A percentile compares a stretch with the other conserved stretches of the same genome.
These are phyloP conservation scores for Solanum sejunctum DNA, from an alignment of 257 asterid species.

Conservation along the genomic window DNA sequence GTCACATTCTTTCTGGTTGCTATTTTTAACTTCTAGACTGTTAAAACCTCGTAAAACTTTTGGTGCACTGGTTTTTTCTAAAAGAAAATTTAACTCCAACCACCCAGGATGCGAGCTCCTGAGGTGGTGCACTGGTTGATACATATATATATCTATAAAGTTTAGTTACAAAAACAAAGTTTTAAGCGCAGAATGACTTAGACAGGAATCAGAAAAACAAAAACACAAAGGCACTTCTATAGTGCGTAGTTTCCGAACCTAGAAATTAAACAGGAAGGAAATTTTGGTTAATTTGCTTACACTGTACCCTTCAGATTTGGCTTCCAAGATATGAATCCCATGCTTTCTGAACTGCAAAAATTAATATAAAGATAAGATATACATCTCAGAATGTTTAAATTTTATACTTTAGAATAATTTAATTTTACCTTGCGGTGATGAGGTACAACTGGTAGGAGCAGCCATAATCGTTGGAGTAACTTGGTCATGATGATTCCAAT, in stretches of 20 bases:
- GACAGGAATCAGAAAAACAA: not conserved
- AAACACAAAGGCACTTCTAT: not conserved
- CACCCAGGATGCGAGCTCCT: too few species aligned
- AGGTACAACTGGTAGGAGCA: constrained; percentile 24
- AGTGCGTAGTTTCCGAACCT: not conserved
- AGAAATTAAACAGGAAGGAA: not conserved
- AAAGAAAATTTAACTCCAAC: too few species aligned
- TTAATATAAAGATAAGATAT: not conserved
- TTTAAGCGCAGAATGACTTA: not conserved
- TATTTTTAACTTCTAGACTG: not conserved
- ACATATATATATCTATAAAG: not conserved
- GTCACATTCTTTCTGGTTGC: not conserved
- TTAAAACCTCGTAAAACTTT: not conserved
- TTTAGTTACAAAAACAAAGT: not conserved
- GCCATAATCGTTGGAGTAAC: constrained; percentile 14
- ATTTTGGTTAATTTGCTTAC: not conserved
- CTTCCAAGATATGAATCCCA: not conserved
- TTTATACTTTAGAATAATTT: not conserved
- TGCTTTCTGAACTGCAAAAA: not conserved
- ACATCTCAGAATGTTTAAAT: too few species aligned
- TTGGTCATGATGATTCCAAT: constrained; percentile 21
- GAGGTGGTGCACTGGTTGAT: too few species aligned
- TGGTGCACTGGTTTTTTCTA: not conserved
- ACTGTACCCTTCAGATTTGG: not conserved
- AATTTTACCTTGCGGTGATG: constrained; percentile 35